These are phyloP conservation scores for Kwoniella shandongensis DNA, from an alignment of 768 basidiomycete genomes.

Conservation along the genomic window DNA sequence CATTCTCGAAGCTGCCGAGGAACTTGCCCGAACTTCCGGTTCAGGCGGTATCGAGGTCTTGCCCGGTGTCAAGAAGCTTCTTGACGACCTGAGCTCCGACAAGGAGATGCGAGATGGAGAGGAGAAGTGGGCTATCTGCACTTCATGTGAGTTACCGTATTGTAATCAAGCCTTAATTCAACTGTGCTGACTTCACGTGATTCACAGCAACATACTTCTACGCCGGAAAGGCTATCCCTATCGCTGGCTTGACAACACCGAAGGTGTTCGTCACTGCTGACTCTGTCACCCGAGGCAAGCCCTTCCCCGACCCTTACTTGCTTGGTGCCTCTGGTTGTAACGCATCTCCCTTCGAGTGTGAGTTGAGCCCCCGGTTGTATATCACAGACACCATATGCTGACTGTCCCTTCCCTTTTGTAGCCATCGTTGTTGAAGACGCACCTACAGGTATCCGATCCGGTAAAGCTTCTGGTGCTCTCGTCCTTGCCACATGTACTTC, in stretches of 20 bases:
- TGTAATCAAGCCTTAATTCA: not conserved
- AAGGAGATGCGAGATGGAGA: slow-evolving; percentile 52
- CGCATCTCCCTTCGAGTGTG: slow-evolving; percentile 64
- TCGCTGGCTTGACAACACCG: slow-evolving; percentile 63
- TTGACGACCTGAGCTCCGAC: slow-evolving; percentile 41
- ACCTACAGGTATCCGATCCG: slow-evolving; percentile 75
- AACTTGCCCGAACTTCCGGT: slow-evolving; percentile 45
- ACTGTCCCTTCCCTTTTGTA: slow-evolving; percentile 49
- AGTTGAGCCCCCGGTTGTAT: slow-evolving; percentile 25
- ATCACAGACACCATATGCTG: not conserved
- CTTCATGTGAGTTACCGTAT: slow-evolving; percentile 61
- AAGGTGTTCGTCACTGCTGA: slow-evolving; percentile 70
- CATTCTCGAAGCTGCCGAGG: slow-evolving; percentile 55
- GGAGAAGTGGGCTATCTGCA: slow-evolving; percentile 82
- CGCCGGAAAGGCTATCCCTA: slow-evolving; percentile 67
- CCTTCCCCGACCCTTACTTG: slow-evolving; percentile 81
- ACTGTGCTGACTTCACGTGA: not conserved
- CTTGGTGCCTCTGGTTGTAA: slow-evolving; percentile 68
- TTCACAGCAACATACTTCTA: slow-evolving; percentile 70
- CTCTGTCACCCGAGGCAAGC: slow-evolving; percentile 76
- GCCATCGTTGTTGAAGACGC: slow-evolving; percentile 81
- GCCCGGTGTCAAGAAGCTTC: slow-evolving; percentile 62
- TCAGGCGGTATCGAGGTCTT: slow-evolving; percentile 58
- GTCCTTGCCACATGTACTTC: slow-evolving; percentile 79
- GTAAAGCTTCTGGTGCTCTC: slow-evolving; percentile 70